phyloP scores from a whole-genome alignment of 805 yeast species.

The Lipomyces spencermartinsiae region DNA sequence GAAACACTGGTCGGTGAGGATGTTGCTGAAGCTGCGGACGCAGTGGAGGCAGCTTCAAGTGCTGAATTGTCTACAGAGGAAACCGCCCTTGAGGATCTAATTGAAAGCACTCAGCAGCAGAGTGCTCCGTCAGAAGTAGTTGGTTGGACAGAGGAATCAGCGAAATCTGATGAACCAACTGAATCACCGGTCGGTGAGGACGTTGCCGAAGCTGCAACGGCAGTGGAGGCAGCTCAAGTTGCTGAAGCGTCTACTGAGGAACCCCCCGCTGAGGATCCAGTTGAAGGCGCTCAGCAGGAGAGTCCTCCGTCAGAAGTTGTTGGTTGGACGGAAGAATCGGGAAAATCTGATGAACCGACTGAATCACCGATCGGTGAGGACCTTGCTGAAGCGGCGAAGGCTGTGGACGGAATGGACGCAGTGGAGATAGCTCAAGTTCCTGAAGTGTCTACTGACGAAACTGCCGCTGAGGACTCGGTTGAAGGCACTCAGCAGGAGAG shows the following conservation, averaged over 20 bases:
- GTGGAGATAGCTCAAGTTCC: not conserved
- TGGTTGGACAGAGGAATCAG: not conserved
- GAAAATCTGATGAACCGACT: not conserved
- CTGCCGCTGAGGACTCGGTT: conserved; percentile 6
- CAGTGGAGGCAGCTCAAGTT: not conserved
- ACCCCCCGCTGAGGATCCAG: conserved; percentile 11
- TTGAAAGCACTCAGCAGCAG: not conserved
- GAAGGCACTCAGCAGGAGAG: conserved; percentile 1
- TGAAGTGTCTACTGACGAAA: conserved; percentile 12
- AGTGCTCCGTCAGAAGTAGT: not conserved
- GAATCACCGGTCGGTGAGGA: conserved; percentile 7
- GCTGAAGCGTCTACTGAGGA: not conserved
- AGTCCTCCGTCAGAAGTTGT: not conserved
- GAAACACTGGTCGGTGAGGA: not conserved
- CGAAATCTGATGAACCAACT: not conserved
- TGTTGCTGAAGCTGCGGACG: conserved; percentile 6
- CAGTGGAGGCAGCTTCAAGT: not conserved
- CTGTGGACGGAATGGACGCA: too few species aligned
- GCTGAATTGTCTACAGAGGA: not conserved
- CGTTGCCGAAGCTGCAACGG: conserved; percentile 3
- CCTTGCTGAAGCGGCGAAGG: not conserved
- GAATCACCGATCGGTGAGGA: not conserved
- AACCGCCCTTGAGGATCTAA: not conserved
- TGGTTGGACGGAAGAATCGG: not conserved
- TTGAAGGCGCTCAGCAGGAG: conserved; percentile 12